These are phyloP conservation scores for Ceratobasidium sp. DNA, from an alignment of 1,284 basidiomycete species.

Conservation along the genomic window DNA sequence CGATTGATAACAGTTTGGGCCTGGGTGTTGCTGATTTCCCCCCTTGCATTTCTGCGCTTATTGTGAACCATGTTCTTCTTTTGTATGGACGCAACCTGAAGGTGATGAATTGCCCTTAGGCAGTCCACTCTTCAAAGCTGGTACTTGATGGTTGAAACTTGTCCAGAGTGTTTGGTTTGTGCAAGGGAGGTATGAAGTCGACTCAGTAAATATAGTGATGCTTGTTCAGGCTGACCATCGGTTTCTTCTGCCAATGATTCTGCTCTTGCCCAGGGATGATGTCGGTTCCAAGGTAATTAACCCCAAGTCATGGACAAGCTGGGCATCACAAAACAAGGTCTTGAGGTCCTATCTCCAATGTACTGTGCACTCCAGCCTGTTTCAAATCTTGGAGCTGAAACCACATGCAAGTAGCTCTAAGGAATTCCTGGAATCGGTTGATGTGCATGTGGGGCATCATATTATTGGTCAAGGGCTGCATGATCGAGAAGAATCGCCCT, in stretches of 20 bases:
- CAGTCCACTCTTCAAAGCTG: background rate
- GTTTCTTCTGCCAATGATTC: background rate
- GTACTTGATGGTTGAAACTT: background rate
- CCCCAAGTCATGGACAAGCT: background rate
- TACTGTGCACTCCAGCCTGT: background rate
- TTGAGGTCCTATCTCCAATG: background rate
- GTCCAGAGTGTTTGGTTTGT: background rate
- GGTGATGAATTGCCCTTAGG: background rate
- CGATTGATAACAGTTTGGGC: background rate
- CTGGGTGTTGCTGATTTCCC: background rate
- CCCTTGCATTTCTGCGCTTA: background rate
- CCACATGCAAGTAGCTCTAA: background rate
- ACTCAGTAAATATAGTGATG: background rate
- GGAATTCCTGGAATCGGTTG: slow-evolving; percentile 4
- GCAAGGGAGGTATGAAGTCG: background rate
- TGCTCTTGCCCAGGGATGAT: background rate
- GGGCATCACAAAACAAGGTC: background rate
- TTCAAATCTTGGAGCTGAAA: background rate
- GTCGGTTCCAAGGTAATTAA: background rate
- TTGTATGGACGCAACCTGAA: background rate
- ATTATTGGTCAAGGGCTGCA: slow-evolving; percentile 1
- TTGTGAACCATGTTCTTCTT: background rate
- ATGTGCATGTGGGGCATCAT: background rate
- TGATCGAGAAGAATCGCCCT: background rate
- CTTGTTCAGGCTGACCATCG: background rate